A percentile compares a stretch with the other conserved stretches of the same genome.
These are phyloP conservation scores for Miamiensis avidus DNA, from an alignment of 169 alveolate species.

Conservation along the genomic window DNA sequence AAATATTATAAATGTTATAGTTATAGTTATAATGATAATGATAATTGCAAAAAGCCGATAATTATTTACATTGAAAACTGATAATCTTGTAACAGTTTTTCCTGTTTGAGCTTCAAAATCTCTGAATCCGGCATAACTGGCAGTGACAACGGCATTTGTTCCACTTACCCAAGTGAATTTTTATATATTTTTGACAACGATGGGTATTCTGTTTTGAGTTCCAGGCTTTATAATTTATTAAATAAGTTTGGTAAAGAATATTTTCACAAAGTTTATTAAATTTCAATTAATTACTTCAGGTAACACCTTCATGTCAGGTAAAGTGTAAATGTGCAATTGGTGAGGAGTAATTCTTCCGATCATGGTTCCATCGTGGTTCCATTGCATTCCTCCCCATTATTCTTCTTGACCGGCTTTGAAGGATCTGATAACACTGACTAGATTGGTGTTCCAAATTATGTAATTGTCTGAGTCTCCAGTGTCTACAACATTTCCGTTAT, in stretches of 20 bases:
- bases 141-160: background rate
- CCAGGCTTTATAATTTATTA: background rate
- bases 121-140: constrained; percentile 5
- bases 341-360: constrained; percentile 21
- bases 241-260: background rate
- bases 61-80: constrained; percentile 11
- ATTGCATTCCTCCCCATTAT: background rate
- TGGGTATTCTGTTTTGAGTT: background rate
- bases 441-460: constrained; percentile 12
- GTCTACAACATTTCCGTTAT: constrained; percentile 20
- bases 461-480: constrained; percentile 10
- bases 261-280: too few relatives aligned
- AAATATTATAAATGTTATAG: background rate
- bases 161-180: constrained; percentile 1
- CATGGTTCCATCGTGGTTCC: constrained; percentile 12
- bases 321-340: background rate
- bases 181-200: constrained; percentile 9
- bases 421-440: constrained; percentile 4
- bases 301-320: constrained; percentile 24
- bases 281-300: background rate
- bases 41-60: background rate
- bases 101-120: background rate
- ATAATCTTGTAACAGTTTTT: constrained; percentile 7
- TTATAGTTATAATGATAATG: background rate
- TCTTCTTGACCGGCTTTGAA: constrained; percentile 21